Conservation (phyloP, 2,329 filamentous ascomycete species). For the Arthroderma sp. region DNA sequence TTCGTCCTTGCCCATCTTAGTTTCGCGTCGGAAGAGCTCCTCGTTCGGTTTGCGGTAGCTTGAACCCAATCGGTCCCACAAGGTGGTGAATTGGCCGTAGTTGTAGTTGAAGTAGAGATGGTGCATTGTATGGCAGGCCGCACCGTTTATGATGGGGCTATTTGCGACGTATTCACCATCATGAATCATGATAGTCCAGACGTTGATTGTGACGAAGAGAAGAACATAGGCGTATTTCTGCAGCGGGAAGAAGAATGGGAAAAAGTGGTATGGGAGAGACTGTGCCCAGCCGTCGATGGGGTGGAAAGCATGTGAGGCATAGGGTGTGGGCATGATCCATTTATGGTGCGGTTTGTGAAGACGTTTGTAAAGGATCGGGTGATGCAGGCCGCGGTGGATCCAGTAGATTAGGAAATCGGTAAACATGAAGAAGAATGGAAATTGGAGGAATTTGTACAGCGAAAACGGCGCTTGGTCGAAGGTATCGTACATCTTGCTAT, state of each 20-base stretch:
- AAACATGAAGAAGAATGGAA: constrained; percentile 76
- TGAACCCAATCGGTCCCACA: constrained; percentile 78
- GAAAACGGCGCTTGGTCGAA: constrained; percentile 58
- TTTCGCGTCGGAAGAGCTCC: constrained; percentile 70
- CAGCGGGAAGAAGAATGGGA: constrained; percentile 82
- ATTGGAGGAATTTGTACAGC: constrained; percentile 70
- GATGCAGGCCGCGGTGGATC: constrained; percentile 77
- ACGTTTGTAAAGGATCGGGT: constrained; percentile 67
- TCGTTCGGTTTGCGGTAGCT: constrained; percentile 78
- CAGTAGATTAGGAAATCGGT: constrained; percentile 87
- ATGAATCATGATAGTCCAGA: constrained; percentile 94
- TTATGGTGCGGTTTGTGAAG: constrained; percentile 98
- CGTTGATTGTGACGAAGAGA: constrained; percentile 84
- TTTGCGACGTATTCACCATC: constrained; percentile 91
- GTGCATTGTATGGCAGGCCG: constrained; percentile 87
- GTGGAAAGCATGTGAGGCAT: constrained; percentile 87
- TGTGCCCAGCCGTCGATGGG: constrained; percentile 83
- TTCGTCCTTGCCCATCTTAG: constrained; percentile 68
- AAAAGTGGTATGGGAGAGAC: constrained; percentile 82
- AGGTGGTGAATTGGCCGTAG: constrained; percentile 86
- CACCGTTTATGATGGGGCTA: constrained; percentile 83
- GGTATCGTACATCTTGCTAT: constrained; percentile 77
- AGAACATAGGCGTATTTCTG: constrained; percentile 80
- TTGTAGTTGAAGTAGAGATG: constrained; percentile 83
- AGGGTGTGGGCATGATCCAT: constrained; percentile 98